A percentile compares a stretch with the other conserved stretches of the same genome.
Conservation (phyloP, 2,329 filamentous ascomycete genomes). For the Davidsoniella virescens region DNA sequence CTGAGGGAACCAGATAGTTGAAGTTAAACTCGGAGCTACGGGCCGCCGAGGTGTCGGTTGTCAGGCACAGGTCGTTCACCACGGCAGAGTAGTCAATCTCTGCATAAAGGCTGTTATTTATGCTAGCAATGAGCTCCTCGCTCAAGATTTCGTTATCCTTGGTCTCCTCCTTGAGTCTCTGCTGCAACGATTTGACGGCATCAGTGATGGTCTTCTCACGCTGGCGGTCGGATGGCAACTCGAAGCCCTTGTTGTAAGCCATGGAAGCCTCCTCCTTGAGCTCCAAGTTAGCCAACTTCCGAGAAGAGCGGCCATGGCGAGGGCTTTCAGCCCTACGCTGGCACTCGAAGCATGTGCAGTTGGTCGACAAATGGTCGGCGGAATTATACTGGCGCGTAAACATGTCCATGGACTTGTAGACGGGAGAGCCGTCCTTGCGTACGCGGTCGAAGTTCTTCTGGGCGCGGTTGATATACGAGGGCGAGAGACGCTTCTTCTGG, state of each 20-base stretch:
- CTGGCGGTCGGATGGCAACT: slow-evolving; percentile 4
- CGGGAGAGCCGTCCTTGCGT: slow-evolving; percentile 7
- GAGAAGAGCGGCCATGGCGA: not conserved
- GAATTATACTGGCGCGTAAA: not conserved
- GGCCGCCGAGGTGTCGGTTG: slow-evolving; percentile 4
- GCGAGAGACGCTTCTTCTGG: slow-evolving; percentile 3
- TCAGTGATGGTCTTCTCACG: slow-evolving; percentile 2
- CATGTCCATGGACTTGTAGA: not conserved
- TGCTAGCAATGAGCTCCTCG: not conserved
- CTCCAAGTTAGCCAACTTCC: not conserved
- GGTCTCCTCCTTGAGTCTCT: not conserved
- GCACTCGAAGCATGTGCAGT: not conserved
- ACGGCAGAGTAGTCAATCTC: not conserved
- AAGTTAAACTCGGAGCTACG: slow-evolving; percentile 9
- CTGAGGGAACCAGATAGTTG: slow-evolving; percentile 5
- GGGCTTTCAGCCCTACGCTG: not conserved
- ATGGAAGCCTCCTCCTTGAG: slow-evolving; percentile 2
- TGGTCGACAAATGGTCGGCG: not conserved
- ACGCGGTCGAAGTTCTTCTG: not conserved
- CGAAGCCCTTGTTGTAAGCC: slow-evolving; percentile 1
- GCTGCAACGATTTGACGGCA: not conserved
- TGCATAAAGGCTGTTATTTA: not conserved
- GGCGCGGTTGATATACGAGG: slow-evolving; percentile 3
- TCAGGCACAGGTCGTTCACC: not conserved
- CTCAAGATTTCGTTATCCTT: not conserved